Base-by-base conservation (phyloP, 805 yeast species). In the Metschnikowia arizonensis region DNA sequence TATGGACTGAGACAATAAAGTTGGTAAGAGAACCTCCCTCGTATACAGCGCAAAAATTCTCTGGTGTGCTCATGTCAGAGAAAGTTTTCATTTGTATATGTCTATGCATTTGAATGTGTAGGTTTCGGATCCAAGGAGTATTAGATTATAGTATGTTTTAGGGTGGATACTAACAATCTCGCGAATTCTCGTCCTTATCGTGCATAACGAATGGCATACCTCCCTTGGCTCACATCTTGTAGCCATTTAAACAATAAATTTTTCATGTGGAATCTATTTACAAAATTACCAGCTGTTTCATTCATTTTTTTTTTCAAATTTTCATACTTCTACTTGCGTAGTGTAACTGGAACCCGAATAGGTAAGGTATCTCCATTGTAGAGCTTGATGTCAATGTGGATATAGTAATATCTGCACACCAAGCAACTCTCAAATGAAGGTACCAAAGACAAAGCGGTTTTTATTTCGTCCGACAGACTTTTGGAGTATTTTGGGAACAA, bases 11-110 rank as follows among this genome's bases (percentile, higher is more conserved):
- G 9, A 81, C 54, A 2, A 65, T 53, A 37, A 84, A 76, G 48
- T 76, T 77, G 26, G 70, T 50, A 1, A 55, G 55, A 1, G 82
- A 74, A 0, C 86, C 85, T n/a, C 73, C 66, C 39, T 67, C 65
- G 56, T 65, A 79, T 11, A 68, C 64, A 1, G 64, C 49, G 55
- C 83, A 79, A 33, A 50, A 53, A 29, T 50, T 46, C 28, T 53
- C 57, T 5, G 52, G 52, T 12, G 39, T n/a, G 11, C n/a, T 32
- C 3, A 32, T 11, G 17, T 26, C 32, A 9, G 34, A 17, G 3
- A 34, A 15, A 19, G 23, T 39, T 37, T 2, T 37, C 42, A 39
- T 39, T 12, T 18, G 17, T 10, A 9, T n/a, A 7, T 19, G 7
- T 8, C 10, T 24, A 24, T 24, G 26, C 3, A 8, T 24, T n/a